Evolutionary conservation across 352 stramenopile genomes (phyloP).

Genomic region (Globisporangium nunn): DNA sequence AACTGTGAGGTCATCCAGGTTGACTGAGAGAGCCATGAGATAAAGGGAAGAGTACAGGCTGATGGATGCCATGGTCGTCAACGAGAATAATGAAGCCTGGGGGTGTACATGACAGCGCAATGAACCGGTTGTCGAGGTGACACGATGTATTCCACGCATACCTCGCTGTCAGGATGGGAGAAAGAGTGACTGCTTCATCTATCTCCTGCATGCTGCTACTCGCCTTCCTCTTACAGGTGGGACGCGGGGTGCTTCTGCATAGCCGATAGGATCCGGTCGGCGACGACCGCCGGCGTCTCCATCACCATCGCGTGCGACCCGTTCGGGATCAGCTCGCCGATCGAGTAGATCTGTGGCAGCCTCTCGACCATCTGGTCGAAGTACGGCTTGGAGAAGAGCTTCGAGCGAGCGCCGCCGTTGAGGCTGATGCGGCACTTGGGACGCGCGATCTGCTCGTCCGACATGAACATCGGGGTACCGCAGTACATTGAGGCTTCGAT

Average conservation of each 20-base stretch:
- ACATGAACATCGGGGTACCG: conserved; percentile 15
- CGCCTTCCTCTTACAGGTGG: conserved; percentile 2
- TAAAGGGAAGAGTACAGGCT: background rate
- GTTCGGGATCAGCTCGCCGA: conserved; percentile 15
- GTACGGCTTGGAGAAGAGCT: conserved; percentile 19
- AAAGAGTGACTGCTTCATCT: too few relatives aligned
- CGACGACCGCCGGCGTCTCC: conserved; percentile 16
- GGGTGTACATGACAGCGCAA: too few relatives aligned
- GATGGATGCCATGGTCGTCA: too few relatives aligned
- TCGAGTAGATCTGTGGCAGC: conserved; percentile 21
- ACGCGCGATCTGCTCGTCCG: conserved; percentile 18
- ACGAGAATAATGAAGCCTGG: too few relatives aligned
- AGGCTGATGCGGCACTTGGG: conserved; percentile 25
- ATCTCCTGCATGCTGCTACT: too few relatives aligned
- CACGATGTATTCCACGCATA: background rate
- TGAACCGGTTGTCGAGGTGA: too few relatives aligned
- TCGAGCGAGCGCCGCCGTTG: conserved; percentile 25
- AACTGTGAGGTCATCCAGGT: background rate
- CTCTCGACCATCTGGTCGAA: conserved; percentile 11
- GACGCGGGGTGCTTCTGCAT: conserved; percentile 15
- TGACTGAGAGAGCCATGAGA: too few relatives aligned
- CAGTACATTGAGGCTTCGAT: conserved; percentile 36
- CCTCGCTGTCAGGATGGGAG: background rate
- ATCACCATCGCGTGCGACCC: conserved; percentile 41
- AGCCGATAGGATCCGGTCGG: conserved; percentile 34